Evolutionary conservation across 192 early-diverging fungal genomes (phyloP).

Genomic region (Mortierella claussenii): DNA sequence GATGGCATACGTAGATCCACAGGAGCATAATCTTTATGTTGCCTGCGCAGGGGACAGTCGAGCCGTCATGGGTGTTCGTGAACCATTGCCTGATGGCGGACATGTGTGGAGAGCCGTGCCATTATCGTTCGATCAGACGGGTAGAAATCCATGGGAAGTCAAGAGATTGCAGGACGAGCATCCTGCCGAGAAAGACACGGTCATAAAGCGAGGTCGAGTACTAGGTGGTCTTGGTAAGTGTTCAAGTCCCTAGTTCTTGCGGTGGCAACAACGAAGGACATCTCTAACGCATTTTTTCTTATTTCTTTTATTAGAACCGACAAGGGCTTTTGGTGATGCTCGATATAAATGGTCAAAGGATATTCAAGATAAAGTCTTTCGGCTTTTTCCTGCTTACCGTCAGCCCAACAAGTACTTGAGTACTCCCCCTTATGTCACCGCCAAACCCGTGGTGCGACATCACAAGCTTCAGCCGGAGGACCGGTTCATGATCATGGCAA

Average conservation of each 20-base stretch:
- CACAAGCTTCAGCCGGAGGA: constrained; percentile 70
- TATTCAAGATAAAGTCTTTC: constrained; percentile 63
- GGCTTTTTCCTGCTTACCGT: constrained; percentile 59
- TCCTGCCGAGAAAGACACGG: constrained; percentile 74
- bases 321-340: constrained; percentile 75
- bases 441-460: constrained; percentile 73
- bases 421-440: constrained; percentile 82
- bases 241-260: constrained; percentile 1
- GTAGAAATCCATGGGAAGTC: constrained; percentile 61
- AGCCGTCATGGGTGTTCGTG: constrained; percentile 57
- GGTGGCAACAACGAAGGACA: not conserved
- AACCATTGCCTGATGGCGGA: constrained; percentile 41
- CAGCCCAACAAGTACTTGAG: constrained; percentile 58
- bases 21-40: constrained; percentile 56
- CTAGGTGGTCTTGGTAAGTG: constrained; percentile 61
- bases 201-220: constrained; percentile 67
- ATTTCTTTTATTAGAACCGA: constrained; percentile 44
- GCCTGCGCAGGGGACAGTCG: constrained; percentile 66
- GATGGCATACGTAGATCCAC: constrained; percentile 59
- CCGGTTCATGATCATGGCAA: constrained; percentile 80
- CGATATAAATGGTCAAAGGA: constrained; percentile 76
- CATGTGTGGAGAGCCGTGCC: constrained; percentile 63
- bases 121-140: constrained; percentile 74
- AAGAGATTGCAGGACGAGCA: constrained; percentile 71
- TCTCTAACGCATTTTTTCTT: not conserved